These are phyloP conservation scores for Chalaropsis thielavioides DNA, from an alignment of 2,329 filamentous ascomycete genomes.

Conservation along the genomic window DNA sequence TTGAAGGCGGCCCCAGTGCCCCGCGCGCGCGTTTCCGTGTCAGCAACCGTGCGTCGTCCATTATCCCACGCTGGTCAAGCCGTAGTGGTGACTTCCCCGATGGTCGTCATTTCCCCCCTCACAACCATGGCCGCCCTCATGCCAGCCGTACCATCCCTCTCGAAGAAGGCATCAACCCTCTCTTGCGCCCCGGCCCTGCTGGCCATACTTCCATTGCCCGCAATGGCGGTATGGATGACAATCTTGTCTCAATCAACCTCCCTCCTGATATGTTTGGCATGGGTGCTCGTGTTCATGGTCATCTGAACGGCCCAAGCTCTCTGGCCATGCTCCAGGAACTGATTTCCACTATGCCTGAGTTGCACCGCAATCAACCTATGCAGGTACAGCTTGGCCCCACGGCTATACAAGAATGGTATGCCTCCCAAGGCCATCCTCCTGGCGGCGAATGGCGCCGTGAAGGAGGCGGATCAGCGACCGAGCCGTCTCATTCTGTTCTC, in stretches of 20 bases:
- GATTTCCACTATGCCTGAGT: constrained; percentile 37
- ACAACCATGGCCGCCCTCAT: background rate
- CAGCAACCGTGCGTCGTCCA: background rate
- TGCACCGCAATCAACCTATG: constrained; percentile 36
- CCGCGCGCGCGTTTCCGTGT: constrained; percentile 32
- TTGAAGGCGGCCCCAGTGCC: constrained; percentile 20
- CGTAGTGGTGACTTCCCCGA: constrained; percentile 6
- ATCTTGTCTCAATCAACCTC: constrained; percentile 35
- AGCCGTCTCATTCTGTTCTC: constrained; percentile 58
- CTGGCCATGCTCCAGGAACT: constrained; percentile 42
- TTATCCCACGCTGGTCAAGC: constrained; percentile 7
- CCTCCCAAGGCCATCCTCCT: constrained; percentile 27
- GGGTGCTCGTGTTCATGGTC: constrained; percentile 10
- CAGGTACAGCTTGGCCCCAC: constrained; percentile 45
- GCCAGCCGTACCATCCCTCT: constrained; percentile 27
- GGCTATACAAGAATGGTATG: constrained; percentile 36
- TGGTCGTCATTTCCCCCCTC: background rate
- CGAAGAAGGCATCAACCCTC: constrained; percentile 77
- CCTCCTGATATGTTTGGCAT: constrained; percentile 32
- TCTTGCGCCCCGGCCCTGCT: constrained; percentile 51
- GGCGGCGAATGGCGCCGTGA: constrained; percentile 38
- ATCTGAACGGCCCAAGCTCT: constrained; percentile 31
- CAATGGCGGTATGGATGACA: constrained; percentile 27
- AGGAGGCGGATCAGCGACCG: constrained; percentile 30
- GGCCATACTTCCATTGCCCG: constrained; percentile 35